These are phyloP conservation scores for Chlamydomonas sp. DNA, from an alignment of 139 green algal genomes.

Conservation along the genomic window DNA sequence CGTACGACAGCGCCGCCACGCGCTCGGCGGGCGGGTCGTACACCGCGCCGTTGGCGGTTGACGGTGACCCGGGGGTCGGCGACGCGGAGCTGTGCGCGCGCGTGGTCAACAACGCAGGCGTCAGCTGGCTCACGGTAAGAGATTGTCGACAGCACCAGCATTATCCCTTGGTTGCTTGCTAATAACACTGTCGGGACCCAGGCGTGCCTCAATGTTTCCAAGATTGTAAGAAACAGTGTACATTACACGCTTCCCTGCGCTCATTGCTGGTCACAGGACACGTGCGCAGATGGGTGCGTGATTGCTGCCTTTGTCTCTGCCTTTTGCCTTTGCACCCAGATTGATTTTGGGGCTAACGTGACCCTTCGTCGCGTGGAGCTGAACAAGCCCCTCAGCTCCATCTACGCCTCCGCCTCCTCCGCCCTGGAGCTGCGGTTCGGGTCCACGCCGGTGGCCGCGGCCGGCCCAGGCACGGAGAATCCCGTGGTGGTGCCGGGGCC, in stretches of 20 bases:
- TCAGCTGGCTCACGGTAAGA: constrained; percentile 16
- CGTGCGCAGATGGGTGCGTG: too few relatives aligned
- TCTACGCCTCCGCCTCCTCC: background rate
- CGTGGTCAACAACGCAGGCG: background rate
- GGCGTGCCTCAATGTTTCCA: too few relatives aligned
- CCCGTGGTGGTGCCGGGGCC: background rate
- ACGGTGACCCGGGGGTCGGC: background rate
- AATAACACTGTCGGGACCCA: too few relatives aligned
- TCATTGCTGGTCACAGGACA: too few relatives aligned
- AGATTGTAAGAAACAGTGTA: too few relatives aligned
- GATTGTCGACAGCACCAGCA: too few relatives aligned
- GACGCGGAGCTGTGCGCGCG: background rate
- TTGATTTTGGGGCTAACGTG: too few relatives aligned
- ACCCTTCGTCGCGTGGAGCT: constrained; percentile 19
- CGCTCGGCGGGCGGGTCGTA: background rate
- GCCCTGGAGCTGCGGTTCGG: constrained; percentile 21
- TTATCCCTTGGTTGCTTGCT: too few relatives aligned
- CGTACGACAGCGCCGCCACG: constrained; percentile 5
- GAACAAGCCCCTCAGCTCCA: background rate
- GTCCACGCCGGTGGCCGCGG: background rate
- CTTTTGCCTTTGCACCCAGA: too few relatives aligned
- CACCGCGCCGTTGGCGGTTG: background rate
- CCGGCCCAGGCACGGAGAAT: background rate
- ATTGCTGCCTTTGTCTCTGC: too few relatives aligned
- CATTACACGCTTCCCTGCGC: too few relatives aligned